Percentiles rank a stretch among this genome's conserved stretches.
These are phyloP conservation scores for Mycena vitilis DNA, from an alignment of 768 basidiomycete species.

Conservation along the genomic window DNA sequence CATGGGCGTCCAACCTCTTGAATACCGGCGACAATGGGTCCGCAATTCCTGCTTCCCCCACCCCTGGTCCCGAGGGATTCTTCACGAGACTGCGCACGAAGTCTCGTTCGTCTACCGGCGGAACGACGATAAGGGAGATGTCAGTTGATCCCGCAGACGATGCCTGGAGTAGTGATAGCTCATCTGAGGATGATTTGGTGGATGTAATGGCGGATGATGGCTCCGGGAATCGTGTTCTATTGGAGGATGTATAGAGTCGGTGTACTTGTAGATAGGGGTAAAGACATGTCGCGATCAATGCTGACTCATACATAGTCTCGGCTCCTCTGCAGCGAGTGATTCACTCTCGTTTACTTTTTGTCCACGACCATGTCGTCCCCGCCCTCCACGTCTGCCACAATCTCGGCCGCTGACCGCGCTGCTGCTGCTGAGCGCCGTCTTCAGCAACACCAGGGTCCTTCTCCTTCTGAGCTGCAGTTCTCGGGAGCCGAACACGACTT, in stretches of 20 bases:
- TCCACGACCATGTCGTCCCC: neutral
- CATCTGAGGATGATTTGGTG: constrained; percentile 58
- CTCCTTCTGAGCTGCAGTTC: constrained; percentile 28
- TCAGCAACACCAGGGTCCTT: constrained; percentile 40
- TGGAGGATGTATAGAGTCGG: neutral
- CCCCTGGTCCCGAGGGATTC: constrained; percentile 44
- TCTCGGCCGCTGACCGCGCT: constrained; percentile 43
- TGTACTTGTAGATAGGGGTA: neutral
- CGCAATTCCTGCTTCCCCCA: constrained; percentile 13
- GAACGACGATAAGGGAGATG: constrained; percentile 46
- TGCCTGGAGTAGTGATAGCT: constrained; percentile 72
- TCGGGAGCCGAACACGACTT: constrained; percentile 68
- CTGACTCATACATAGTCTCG: neutral
- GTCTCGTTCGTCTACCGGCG: constrained; percentile 58
- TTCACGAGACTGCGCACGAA: constrained; percentile 56
- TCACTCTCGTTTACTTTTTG: neutral
- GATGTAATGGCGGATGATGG: constrained; percentile 32
- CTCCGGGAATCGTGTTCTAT: neutral
- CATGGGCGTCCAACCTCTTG: constrained; percentile 60
- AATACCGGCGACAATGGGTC: constrained; percentile 38
- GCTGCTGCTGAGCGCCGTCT: constrained; percentile 60
- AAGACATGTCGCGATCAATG: neutral
- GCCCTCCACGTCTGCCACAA: constrained; percentile 8
- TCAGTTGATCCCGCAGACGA: constrained; percentile 44
- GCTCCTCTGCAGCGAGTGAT: neutral